phyloP scores from a whole-genome alignment of 305 asterid species.

The Andrographis paniculata region DNA sequence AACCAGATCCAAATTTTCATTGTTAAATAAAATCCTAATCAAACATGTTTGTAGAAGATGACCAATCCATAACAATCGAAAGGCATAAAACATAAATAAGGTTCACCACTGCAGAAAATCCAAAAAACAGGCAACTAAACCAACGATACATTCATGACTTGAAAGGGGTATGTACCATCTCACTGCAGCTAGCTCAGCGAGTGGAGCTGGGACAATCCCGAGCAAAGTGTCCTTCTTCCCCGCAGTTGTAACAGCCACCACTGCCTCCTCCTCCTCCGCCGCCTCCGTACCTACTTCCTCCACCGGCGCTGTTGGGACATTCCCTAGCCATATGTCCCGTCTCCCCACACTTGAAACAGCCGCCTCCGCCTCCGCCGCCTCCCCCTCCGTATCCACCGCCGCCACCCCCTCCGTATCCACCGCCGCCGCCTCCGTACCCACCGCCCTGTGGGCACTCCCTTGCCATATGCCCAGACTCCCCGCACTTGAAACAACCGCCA shows the following conservation, averaged over 20 bases:
- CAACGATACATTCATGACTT: not conserved
- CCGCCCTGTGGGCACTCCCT: constrained; percentile 19
- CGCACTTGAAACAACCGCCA: constrained; percentile 22
- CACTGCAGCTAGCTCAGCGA: constrained; percentile 20
- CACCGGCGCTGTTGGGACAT: constrained; percentile 17
- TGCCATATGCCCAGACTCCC: constrained; percentile 17
- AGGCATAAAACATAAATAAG: not conserved
- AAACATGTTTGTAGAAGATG: not conserved
- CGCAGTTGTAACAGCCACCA: constrained; percentile 9
- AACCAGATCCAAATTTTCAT: constrained; percentile 3
- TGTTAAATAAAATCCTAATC: constrained; percentile 8
- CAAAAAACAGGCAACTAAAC: constrained; percentile 5
- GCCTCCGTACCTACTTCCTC: constrained; percentile 18
- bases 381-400: constrained; percentile 15
- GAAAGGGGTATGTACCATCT: not conserved
- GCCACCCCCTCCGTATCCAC: constrained; percentile 16
- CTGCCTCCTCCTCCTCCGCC: constrained; percentile 24
- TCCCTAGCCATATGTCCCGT: constrained; percentile 19
- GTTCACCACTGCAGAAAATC: constrained; percentile 4
- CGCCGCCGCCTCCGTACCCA: constrained; percentile 17
- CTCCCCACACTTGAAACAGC: constrained; percentile 19
- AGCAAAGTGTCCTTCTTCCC: constrained; percentile 27
- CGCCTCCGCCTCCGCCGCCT: constrained; percentile 19
- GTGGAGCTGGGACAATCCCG: constrained; percentile 35
- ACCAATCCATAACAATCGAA: not conserved